phyloP scores from a whole-genome alignment of 2,329 filamentous ascomycete genomes.

The Zalaria sp. region DNA sequence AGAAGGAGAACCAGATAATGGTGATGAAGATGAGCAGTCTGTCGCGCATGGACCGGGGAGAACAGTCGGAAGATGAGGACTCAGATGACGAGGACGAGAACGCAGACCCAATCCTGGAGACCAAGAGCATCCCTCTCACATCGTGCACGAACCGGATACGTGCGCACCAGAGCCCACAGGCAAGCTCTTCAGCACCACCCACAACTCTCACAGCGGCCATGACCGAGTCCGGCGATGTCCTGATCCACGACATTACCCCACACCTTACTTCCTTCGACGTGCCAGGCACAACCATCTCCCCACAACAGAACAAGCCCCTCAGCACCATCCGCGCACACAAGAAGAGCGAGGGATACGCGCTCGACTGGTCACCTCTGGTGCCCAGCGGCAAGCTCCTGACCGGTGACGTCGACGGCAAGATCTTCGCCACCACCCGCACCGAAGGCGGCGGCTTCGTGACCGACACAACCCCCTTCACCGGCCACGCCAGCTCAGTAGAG shows the following conservation, averaged over 20 bases:
- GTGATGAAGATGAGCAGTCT: constrained; percentile 92
- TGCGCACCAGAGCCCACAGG: constrained; percentile 61
- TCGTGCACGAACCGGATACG: constrained; percentile 92
- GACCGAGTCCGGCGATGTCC: constrained; percentile 77
- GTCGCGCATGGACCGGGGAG: constrained; percentile 66
- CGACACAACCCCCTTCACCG: constrained; percentile 68
- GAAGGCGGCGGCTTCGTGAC: constrained; percentile 84
- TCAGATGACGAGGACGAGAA: constrained; percentile 58
- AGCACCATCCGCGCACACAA: constrained; percentile 84
- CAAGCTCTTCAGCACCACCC: constrained; percentile 55
- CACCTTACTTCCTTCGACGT: constrained; percentile 82
- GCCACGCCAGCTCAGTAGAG: constrained; percentile 76
- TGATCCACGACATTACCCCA: constrained; percentile 88
- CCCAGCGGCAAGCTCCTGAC: constrained; percentile 77
- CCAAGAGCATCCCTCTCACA: constrained; percentile 69
- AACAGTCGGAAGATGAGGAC: constrained; percentile 52
- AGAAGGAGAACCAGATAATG: constrained; percentile 85
- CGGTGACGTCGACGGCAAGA: constrained; percentile 79
- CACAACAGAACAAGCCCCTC: constrained; percentile 77
- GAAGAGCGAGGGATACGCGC: constrained; percentile 71
- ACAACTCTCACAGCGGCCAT: constrained; percentile 81
- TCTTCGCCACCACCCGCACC: constrained; percentile 75
- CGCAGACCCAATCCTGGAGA: constrained; percentile 84
- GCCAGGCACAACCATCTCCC: constrained; percentile 65
- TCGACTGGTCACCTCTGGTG: constrained; percentile 87